Conservation (phyloP, 139 green algal species). For the Mesotaenium endlicherianum region DNA sequence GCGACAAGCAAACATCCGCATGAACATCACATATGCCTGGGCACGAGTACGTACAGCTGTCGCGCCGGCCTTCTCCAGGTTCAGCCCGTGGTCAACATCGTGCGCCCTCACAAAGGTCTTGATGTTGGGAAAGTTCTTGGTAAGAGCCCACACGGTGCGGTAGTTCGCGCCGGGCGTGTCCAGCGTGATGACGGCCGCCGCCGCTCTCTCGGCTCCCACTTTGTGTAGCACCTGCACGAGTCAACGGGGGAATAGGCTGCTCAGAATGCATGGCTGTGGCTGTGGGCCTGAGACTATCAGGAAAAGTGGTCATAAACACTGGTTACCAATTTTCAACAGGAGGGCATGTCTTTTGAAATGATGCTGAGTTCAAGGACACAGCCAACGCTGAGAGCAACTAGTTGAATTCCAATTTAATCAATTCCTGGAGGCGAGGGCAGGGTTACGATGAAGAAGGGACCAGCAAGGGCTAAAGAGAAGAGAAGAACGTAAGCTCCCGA, state of each 20-base stretch:
- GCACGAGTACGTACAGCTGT: slow-evolving; percentile 64
- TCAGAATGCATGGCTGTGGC: too few species aligned
- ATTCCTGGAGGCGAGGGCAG: background rate
- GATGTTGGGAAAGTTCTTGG: slow-evolving; percentile 61
- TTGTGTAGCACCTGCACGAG: slow-evolving; percentile 75
- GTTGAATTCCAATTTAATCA: too few species aligned
- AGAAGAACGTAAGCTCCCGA: too few species aligned
- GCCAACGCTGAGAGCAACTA: too few species aligned
- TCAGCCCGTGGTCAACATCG: slow-evolving; percentile 89
- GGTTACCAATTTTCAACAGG: too few species aligned
- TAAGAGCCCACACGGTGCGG: slow-evolving; percentile 85
- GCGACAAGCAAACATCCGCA: background rate
- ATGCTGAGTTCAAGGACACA: too few species aligned
- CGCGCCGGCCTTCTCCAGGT: slow-evolving; percentile 92
- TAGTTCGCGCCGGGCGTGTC: slow-evolving; percentile 73
- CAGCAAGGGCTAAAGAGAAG: background rate
- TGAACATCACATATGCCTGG: background rate
- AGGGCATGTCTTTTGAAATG: too few species aligned
- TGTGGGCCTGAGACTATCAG: too few species aligned
- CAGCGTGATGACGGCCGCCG: slow-evolving; percentile 89
- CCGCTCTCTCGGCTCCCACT: slow-evolving; percentile 73
- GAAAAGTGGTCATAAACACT: too few species aligned
- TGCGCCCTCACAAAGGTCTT: slow-evolving; percentile 96
- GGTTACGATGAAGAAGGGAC: background rate
- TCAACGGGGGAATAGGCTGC: too few species aligned